phyloP scores from a whole-genome alignment of 305 asterid species.

The Solanum hybrid region DNA sequence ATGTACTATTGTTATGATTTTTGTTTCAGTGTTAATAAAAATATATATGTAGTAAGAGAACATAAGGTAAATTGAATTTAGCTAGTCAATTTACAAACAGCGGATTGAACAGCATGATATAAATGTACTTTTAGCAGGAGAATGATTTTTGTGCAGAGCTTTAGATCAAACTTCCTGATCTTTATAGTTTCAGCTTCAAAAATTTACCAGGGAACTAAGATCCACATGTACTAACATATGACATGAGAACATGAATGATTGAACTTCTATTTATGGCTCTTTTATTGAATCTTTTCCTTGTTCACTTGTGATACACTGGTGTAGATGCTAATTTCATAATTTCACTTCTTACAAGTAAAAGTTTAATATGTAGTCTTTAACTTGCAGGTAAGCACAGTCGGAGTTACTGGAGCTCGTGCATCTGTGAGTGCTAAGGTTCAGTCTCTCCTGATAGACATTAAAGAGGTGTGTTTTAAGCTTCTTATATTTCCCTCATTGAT shows the following conservation, averaged over 20 bases:
- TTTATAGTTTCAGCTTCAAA: neutral
- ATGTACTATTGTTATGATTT: neutral
- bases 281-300: neutral
- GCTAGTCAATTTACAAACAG: neutral
- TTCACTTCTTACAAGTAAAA: neutral
- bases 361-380: neutral
- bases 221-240: neutral
- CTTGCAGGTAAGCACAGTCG: constrained; percentile 73
- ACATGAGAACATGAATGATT: neutral
- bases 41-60: neutral
- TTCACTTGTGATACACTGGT: neutral
- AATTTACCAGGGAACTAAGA: neutral
- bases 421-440: constrained; percentile 63
- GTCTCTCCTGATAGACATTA: constrained; percentile 62
- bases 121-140: neutral
- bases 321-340: neutral
- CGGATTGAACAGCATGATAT: neutral
- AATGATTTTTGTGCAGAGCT: neutral
- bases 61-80: neutral
- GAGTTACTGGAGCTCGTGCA: constrained; percentile 95
- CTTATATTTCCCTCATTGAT: neutral
- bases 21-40: neutral
- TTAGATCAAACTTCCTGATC: neutral
- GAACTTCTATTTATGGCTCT: neutral
- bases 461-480: constrained; percentile 42